Percentiles rank a stretch among this genome's conserved stretches.
Evolutionary conservation across 2,329 filamentous ascomycete genomes (phyloP).

Genomic region (Ascochyta koolunga): DNA sequence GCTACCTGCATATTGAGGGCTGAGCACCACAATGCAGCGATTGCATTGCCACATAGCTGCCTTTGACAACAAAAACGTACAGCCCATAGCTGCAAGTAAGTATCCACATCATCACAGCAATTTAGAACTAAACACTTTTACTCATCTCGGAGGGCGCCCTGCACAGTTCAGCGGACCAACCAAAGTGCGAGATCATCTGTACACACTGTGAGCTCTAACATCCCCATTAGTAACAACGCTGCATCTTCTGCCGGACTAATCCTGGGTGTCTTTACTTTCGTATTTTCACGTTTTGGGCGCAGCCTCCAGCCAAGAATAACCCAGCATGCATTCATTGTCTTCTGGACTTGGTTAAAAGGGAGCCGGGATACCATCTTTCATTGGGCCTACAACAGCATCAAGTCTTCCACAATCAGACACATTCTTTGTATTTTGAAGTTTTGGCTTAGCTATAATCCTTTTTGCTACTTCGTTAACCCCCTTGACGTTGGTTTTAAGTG

Average conservation of each 20-base stretch:
- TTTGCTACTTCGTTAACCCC: neutral
- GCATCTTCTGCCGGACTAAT: conserved; percentile 14
- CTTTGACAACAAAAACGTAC: neutral
- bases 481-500: neutral
- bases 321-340: neutral
- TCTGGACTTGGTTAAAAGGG: neutral
- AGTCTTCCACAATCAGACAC: neutral
- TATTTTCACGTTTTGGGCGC: neutral
- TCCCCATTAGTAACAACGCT: conserved; percentile 6
- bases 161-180: conserved; percentile 14
- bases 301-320: neutral
- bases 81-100: neutral
- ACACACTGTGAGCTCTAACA: conserved; percentile 8
- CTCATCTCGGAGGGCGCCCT: neutral
- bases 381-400: no score
- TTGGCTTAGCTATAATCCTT: neutral
- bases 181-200: conserved; percentile 5
- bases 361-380: neutral
- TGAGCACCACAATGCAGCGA: neutral
- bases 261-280: conserved; percentile 3
- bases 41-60: neutral
- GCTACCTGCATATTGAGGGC: neutral
- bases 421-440: neutral
- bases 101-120: neutral
- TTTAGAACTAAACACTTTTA: neutral